Percentiles rank a stretch among this genome's conserved stretches.
These are phyloP conservation scores for Saccharomycopsis sp. DNA, from an alignment of 805 yeast genomes.

Conservation along the genomic window DNA sequence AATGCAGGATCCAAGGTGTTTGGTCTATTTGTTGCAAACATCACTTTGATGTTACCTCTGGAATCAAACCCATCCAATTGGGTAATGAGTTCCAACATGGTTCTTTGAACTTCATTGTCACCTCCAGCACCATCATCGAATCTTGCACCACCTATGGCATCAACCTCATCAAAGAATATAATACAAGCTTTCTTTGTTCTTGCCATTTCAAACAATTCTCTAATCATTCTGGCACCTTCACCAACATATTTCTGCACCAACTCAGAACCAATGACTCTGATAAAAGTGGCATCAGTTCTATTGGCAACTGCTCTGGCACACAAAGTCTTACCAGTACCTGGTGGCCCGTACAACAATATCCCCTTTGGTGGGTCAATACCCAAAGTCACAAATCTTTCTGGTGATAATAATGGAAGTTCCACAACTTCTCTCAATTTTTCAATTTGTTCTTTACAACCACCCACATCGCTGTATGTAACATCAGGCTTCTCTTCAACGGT, in stretches of 20 bases:
- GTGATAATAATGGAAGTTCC: slow-evolving; percentile 85
- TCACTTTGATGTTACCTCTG: slow-evolving; percentile 96
- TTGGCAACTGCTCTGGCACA: slow-evolving; percentile 99
- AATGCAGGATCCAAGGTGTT: slow-evolving; percentile 97
- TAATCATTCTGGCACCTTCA: slow-evolving; percentile 99
- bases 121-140: slow-evolving; percentile 99
- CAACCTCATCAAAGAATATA: slow-evolving; percentile 95
- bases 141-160: slow-evolving; percentile 99
- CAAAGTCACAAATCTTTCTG: slow-evolving; percentile 91
- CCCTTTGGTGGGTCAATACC: slow-evolving; percentile 99
- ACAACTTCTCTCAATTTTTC: slow-evolving; percentile 95
- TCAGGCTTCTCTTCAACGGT: slow-evolving; percentile 99
- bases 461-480: slow-evolving; percentile 95
- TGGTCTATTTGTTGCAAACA: slow-evolving; percentile 99
- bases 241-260: slow-evolving; percentile 98
- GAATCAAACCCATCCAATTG: slow-evolving; percentile 98
- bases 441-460: slow-evolving; percentile 97
- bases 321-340: slow-evolving; percentile 96
- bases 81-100: slow-evolving; percentile 96
- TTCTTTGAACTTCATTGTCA: slow-evolving; percentile 97
- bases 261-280: slow-evolving; percentile 97
- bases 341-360: slow-evolving; percentile 91
- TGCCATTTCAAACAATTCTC: slow-evolving; percentile 98
- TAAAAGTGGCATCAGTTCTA: slow-evolving; percentile 97
- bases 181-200: slow-evolving; percentile 97